Base-by-base conservation (phyloP, 2,329 filamentous ascomycete genomes). In the Aspergillus pseudoviridinutans region DNA sequence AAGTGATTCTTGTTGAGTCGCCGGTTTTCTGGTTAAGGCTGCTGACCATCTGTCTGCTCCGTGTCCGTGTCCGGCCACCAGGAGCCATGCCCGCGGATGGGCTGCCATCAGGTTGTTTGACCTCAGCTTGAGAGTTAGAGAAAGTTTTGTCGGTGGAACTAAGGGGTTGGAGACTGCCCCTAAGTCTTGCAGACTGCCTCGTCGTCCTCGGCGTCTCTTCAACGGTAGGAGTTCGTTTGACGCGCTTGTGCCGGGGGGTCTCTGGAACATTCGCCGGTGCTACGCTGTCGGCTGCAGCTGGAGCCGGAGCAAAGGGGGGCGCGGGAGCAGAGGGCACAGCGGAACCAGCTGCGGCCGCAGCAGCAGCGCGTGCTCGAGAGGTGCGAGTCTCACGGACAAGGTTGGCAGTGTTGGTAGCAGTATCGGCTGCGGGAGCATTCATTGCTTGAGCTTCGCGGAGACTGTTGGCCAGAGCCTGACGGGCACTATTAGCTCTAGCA, bases 131-230 rank as follows among this genome's bases (percentile, higher is more conserved):
- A 38, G 49, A 49, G n/a, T 63, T 60, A 3, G 63, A 49, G 3
- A 58, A 53, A 14, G 49, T 61, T 38, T 66, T 61, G 22, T 68
- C 64, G 38, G 59, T 53, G n/a, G 60, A 53, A 29, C 32, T 38
- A 38, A 17, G 5, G 14, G 32, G 32, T 38, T 65, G 59, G 24
- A 55, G 58, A 41, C 64, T 63, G 5, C 65, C 61, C 57, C 67
- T 71, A 14, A 72, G 58, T 56, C 72, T 68, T 32, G 71, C 66
- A 14, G 73, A 75, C 58, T 70, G 68, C 47, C 73, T 68, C 22
- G 71, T 72, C 27, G 71, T 68, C 46, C 68, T 62, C 14, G 68
- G 70, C 3, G 68, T 69, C 58, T 74, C 72, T 47, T 71, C 66
- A 20, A 65, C 66, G 32, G 66, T 54, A 53, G 66, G 52, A 8